A percentile compares a stretch with the other conserved stretches of the same genome.
Evolutionary conservation across 1,284 basidiomycete genomes (phyloP).

Genomic region (Heterobasidion occidentale): DNA sequence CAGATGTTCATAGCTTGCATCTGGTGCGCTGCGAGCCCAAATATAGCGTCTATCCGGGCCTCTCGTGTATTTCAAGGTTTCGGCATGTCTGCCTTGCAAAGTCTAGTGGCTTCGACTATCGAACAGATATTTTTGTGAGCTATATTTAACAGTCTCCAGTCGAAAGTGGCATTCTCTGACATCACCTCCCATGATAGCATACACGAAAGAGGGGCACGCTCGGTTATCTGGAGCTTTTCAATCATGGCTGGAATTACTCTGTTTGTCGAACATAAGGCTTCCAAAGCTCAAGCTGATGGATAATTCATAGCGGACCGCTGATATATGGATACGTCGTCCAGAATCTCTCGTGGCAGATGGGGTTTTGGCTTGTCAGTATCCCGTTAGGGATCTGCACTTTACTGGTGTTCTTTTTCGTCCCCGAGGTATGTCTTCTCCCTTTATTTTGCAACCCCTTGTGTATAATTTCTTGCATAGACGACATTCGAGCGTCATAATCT

Average conservation of each 20-base stretch:
- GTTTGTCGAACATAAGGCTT: conserved; percentile 16
- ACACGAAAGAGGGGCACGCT: conserved; percentile 33
- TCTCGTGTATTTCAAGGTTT: conserved; percentile 37
- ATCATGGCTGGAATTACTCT: conserved; percentile 34
- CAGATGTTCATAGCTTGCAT: conserved; percentile 39
- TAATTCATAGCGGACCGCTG: conserved; percentile 22
- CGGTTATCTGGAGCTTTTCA: conserved; percentile 34
- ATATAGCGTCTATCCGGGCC: conserved; percentile 30
- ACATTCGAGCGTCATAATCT: conserved; percentile 18
- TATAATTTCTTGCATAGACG: conserved; percentile 13
- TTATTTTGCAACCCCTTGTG: not conserved
- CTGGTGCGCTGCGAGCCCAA: conserved; percentile 35
- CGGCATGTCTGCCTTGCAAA: conserved; percentile 36
- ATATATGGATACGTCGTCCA: conserved; percentile 34
- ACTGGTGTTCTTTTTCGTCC: conserved; percentile 33
- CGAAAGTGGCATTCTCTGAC: not conserved
- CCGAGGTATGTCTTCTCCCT: conserved; percentile 23
- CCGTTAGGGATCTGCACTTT: conserved; percentile 27
- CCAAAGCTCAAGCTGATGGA: not conserved
- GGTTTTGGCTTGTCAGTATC: conserved; percentile 35
- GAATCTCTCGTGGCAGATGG: conserved; percentile 32
- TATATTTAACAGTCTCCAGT: not conserved
- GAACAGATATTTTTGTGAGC: conserved; percentile 35
- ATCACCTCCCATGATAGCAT: conserved; percentile 18
- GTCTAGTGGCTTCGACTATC: conserved; percentile 33